phyloP scores from a whole-genome alignment of 2,329 filamentous ascomycete species.

The Botrytis cinerea region DNA sequence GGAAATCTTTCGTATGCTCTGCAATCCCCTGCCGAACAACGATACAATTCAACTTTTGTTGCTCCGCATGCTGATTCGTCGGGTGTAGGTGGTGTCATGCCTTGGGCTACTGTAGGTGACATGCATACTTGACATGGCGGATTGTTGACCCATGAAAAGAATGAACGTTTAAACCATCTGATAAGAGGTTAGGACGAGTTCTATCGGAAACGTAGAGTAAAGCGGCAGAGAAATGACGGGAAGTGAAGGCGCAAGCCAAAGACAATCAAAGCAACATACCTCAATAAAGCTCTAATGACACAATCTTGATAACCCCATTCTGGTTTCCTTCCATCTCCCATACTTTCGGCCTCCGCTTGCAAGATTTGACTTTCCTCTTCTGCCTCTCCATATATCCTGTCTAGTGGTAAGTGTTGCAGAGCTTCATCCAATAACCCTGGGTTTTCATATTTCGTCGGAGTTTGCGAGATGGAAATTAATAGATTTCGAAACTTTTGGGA shows the following conservation, averaged over 20 bases:
- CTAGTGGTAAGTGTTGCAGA: slow-evolving; percentile 79
- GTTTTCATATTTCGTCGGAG: slow-evolving; percentile 94
- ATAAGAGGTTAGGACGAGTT: slow-evolving; percentile 28
- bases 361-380: slow-evolving; percentile 91
- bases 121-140: slow-evolving; percentile 80
- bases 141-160: slow-evolving; percentile 97
- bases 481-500: slow-evolving; percentile 79
- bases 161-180: slow-evolving; percentile 95
- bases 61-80: slow-evolving; percentile 91
- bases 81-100: slow-evolving; percentile 79
- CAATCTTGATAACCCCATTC: slow-evolving; percentile 99
- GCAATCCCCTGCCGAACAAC: slow-evolving; percentile 76
- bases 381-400: slow-evolving; percentile 89
- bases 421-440: slow-evolving; percentile 92
- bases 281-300: slow-evolving; percentile 82
- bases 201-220: background rate
- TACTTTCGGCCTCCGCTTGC: slow-evolving; percentile 82
- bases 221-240: background rate
- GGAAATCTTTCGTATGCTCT: slow-evolving; percentile 85
- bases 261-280: slow-evolving; percentile 53
- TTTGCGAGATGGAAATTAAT: slow-evolving; percentile 80
- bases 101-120: slow-evolving; percentile 78
- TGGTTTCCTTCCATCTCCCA: slow-evolving; percentile 75
- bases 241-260: background rate
- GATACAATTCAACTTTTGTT: slow-evolving; percentile 83